Conservation (phyloP, 495 filamentous ascomycete species). For the Melanomma pulvis-pyrius region DNA sequence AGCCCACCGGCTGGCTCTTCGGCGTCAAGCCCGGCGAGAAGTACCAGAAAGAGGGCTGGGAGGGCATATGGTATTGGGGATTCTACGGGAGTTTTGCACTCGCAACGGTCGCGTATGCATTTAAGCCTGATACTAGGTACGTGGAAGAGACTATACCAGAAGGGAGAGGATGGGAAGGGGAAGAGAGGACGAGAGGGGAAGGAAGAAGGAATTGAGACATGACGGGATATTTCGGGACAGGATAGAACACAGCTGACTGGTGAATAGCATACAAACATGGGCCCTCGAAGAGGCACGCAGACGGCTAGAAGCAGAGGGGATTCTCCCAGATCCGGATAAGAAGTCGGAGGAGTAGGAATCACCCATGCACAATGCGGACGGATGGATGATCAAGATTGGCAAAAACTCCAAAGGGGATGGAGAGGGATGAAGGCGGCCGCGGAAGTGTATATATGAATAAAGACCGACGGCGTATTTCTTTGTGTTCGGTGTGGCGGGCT, state of each 20-base stretch:
- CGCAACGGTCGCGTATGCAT: conserved; percentile 82
- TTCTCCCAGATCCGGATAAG: conserved; percentile 72
- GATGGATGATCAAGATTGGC: not conserved
- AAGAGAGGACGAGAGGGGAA: not conserved
- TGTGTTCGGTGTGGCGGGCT: conserved; percentile 10
- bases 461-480: not conserved
- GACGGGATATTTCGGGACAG: not conserved
- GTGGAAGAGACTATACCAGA: conserved; percentile 39
- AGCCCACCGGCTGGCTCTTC: conserved; percentile 87
- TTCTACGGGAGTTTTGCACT: conserved; percentile 82
- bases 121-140: conserved; percentile 98
- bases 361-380: too few relatives aligned
- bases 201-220: not conserved
- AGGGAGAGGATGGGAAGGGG: not conserved
- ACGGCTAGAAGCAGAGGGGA: conserved; percentile 91
- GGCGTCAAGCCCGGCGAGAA: conserved; percentile 92
- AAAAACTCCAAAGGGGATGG: not conserved
- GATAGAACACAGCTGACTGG: conserved; percentile 27
- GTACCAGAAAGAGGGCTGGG: conserved; percentile 94
- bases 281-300: conserved; percentile 94
- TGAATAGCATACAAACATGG: conserved; percentile 93
- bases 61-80: conserved; percentile 82
- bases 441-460: conserved; percentile 18
- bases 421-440: too few relatives aligned
- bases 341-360: conserved; percentile 20